Evolutionary conservation across 2,329 filamentous ascomycete species (phyloP).

Genomic region (Tolypocladium sp.): DNA sequence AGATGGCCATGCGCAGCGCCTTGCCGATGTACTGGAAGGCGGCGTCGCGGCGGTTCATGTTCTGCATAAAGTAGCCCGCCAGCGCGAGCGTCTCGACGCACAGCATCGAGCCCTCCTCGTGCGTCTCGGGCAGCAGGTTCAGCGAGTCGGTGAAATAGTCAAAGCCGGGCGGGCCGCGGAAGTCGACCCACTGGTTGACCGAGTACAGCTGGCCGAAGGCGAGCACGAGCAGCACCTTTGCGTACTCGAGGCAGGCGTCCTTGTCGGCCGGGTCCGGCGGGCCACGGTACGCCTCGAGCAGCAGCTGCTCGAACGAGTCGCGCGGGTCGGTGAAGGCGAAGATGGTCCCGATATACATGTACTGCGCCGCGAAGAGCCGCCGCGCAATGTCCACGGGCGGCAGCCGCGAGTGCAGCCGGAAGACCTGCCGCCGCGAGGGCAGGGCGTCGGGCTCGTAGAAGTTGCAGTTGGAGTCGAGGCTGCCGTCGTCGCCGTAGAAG

Average conservation of each 20-base stretch:
- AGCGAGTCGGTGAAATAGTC: conserved; percentile 43
- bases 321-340: conserved; percentile 40
- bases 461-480: conserved; percentile 19
- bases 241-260: conserved; percentile 38
- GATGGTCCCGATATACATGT: conserved; percentile 48
- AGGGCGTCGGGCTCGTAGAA: conserved; percentile 25
- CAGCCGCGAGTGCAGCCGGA: conserved; percentile 21
- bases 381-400: conserved; percentile 42
- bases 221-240: conserved; percentile 42
- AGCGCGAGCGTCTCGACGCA: conserved; percentile 46
- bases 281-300: conserved; percentile 33
- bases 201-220: conserved; percentile 49
- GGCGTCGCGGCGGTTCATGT: conserved; percentile 44
- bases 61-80: conserved; percentile 48
- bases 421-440: conserved; percentile 18
- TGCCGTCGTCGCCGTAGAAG: conserved; percentile 20
- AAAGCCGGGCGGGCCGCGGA: conserved; percentile 44
- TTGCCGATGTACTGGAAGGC: conserved; percentile 45
- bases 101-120: conserved; percentile 43
- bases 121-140: conserved; percentile 42
- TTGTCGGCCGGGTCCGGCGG: conserved; percentile 30
- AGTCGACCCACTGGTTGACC: conserved; percentile 44
- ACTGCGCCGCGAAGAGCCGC: conserved; percentile 40
- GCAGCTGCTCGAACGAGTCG: conserved; percentile 32
- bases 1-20: conserved; percentile 48